Conservation (phyloP, 768 basidiomycete genomes). For the Cystofilobasidium ferigula region DNA sequence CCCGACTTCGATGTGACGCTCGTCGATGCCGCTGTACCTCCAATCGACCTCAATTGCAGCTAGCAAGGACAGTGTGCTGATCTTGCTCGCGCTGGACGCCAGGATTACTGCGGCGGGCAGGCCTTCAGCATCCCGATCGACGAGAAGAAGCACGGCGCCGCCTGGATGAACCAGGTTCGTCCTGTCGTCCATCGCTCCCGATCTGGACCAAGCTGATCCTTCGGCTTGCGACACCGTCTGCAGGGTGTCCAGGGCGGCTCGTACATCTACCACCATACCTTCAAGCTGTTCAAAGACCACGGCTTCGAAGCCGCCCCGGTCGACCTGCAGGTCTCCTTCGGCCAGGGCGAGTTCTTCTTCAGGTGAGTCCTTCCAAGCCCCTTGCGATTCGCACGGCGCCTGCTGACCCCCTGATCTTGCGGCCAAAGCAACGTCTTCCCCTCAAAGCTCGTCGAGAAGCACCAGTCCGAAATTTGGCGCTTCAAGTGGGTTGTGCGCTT, state of each 20-base stretch:
- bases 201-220: not conserved
- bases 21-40: constrained; percentile 28
- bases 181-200: not conserved
- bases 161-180: constrained; percentile 43
- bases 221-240: not conserved
- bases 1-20: constrained; percentile 42
- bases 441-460: constrained; percentile 39
- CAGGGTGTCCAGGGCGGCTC: constrained; percentile 29
- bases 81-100: no score
- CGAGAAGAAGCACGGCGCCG: constrained; percentile 37
- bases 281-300: constrained; percentile 39
- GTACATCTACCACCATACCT: constrained; percentile 41
- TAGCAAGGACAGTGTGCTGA: no score
- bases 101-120: constrained; percentile 42
- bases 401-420: not conserved
- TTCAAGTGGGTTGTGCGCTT: constrained; percentile 39
- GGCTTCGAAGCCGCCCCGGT: constrained; percentile 40
- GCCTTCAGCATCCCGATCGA: constrained; percentile 42
- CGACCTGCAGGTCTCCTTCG: constrained; percentile 43
- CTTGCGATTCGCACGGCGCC: not conserved
- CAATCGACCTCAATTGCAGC: not conserved
- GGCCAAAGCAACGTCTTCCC: no score
- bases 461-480: constrained; percentile 39
- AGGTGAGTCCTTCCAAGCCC: constrained; percentile 44
- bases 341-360: constrained; percentile 43